A percentile compares a stretch with the other conserved stretches of the same genome.
phyloP scores from a whole-genome alignment of 257 asterid species.

The Nicotiana noctiflora region DNA sequence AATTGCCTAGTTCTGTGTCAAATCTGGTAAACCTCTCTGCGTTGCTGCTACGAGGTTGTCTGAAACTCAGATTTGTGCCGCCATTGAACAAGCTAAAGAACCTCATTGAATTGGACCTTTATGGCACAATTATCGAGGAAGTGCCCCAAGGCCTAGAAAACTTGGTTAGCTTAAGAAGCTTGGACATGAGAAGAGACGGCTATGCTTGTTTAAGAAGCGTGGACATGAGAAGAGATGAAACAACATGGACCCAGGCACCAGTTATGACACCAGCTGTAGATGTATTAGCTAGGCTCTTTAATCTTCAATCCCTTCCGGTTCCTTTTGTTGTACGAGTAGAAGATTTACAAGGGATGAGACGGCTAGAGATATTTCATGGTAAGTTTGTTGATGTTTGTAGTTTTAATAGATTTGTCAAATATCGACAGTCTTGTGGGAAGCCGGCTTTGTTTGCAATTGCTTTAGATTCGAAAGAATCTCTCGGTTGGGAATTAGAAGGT shows the following conservation, averaged over 20 bases:
- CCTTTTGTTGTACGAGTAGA: not conserved
- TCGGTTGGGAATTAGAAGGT: not conserved
- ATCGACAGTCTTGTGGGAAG: not conserved
- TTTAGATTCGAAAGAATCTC: not conserved
- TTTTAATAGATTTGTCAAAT: not conserved
- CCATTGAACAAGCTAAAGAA: constrained; percentile 10
- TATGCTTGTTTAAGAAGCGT: not conserved
- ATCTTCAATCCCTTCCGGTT: constrained; percentile 5
- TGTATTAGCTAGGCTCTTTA: not conserved
- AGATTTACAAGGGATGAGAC: not conserved
- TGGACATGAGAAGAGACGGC: not conserved
- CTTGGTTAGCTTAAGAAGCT: constrained; percentile 1
- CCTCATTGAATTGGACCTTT: constrained; percentile 9
- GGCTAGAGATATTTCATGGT: not conserved
- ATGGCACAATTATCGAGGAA: not conserved
- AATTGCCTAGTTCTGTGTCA: not conserved
- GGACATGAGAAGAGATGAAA: not conserved
- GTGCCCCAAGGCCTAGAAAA: not conserved
- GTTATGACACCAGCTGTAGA: not conserved
- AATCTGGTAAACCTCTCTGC: constrained; percentile 12
- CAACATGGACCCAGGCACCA: not conserved
- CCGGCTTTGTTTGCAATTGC: not conserved
- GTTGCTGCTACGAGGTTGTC: not conserved
- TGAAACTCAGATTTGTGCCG: not conserved
- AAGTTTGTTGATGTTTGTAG: not conserved